A percentile compares a stretch with the other conserved stretches of the same genome.
phyloP scores from a whole-genome alignment of 805 yeast species.

The Alloascoidea africana region DNA sequence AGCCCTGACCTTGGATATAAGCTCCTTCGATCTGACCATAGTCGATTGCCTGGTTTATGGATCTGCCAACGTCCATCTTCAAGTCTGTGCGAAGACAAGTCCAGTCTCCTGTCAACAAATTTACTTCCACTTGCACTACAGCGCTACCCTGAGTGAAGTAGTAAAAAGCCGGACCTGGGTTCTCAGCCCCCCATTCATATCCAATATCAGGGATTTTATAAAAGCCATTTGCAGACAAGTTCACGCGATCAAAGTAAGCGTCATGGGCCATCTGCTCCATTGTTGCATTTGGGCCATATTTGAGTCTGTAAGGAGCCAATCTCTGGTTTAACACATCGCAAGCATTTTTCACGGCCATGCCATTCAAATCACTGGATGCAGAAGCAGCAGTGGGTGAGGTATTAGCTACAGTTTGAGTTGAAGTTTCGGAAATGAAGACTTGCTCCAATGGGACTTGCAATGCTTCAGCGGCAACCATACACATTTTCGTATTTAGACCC shows the following conservation, averaged over 20 bases:
- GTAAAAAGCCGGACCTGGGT: constrained; percentile 30
- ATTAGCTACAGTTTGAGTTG: constrained; percentile 31
- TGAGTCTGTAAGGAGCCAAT: constrained; percentile 22
- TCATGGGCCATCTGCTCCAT: constrained; percentile 25
- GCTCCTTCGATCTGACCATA: constrained; percentile 38
- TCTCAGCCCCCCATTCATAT: constrained; percentile 22
- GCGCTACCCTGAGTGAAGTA: constrained; percentile 33
- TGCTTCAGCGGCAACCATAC: constrained; percentile 29
- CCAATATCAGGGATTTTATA: constrained; percentile 36
- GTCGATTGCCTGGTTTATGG: constrained; percentile 32
- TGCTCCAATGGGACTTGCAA: constrained; percentile 24
- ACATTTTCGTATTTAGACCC: constrained; percentile 32
- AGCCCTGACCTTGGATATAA: constrained; percentile 32
- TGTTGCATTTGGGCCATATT: constrained; percentile 20
- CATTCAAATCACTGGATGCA: constrained; percentile 32
- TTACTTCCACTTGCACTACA: constrained; percentile 26
- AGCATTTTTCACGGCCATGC: constrained; percentile 32
- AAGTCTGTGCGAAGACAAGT: constrained; percentile 24
- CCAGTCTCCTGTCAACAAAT: constrained; percentile 34
- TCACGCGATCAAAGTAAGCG: constrained; percentile 29
- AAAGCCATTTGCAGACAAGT: constrained; percentile 31
- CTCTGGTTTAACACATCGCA: constrained; percentile 28
- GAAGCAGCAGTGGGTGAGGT: constrained; percentile 35
- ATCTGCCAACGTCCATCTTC: constrained; percentile 33
- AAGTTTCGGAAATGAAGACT: constrained; percentile 28